Percentiles rank a stretch among this genome's conserved stretches.
Evolutionary conservation across 2,329 filamentous ascomycete species (phyloP).

Genomic region (Venturia carpophila): DNA sequence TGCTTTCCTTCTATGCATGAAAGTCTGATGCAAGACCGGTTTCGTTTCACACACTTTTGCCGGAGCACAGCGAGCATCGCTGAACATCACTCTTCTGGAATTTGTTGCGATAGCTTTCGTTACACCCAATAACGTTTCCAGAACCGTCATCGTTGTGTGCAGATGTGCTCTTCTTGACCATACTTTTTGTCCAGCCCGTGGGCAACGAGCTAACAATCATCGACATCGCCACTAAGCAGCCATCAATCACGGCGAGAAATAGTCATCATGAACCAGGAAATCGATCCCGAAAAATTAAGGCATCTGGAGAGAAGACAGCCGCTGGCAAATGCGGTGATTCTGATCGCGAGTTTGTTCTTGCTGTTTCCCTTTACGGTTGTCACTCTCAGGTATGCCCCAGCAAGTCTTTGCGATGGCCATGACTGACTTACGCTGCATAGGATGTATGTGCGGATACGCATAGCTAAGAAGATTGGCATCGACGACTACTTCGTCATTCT

Average conservation of each 20-base stretch:
- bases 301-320: background rate
- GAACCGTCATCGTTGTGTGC: background rate
- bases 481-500: conserved; percentile 7
- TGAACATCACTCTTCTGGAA: background rate
- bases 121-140: background rate
- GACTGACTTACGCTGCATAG: background rate
- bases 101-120: background rate
- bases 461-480: background rate
- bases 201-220: background rate
- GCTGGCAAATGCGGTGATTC: background rate
- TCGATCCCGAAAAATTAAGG: background rate
- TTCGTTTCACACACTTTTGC: conserved; percentile 3
- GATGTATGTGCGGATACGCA: conserved; percentile 3
- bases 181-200: background rate
- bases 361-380: conserved; percentile 1
- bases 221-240: background rate
- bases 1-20: background rate
- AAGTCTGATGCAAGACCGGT: conserved; percentile 1
- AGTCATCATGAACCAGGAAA: background rate
- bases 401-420: background rate
- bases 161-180: background rate
- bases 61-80: background rate
- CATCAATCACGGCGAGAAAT: background rate
- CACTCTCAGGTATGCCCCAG: background rate
- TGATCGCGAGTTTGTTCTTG: background rate